A percentile compares a stretch with the other conserved stretches of the same genome.
Evolutionary conservation across 495 filamentous ascomycete species (phyloP).

Genomic region (Podospora pseudocomata): DNA sequence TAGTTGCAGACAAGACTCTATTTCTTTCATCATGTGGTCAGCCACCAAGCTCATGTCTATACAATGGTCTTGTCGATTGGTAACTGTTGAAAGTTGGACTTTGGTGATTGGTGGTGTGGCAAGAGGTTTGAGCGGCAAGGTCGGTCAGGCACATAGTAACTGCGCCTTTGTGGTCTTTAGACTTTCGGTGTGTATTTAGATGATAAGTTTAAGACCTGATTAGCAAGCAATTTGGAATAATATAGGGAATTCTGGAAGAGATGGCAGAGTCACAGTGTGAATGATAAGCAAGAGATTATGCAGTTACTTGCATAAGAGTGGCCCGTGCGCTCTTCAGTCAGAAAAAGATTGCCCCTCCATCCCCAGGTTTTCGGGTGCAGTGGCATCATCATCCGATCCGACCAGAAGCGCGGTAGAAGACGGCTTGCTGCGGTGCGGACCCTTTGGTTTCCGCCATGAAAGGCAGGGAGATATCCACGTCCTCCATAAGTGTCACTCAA

Average conservation of each 20-base stretch:
- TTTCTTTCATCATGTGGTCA: background rate
- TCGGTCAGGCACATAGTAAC: background rate
- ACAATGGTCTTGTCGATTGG: background rate
- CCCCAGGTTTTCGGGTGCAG: background rate
- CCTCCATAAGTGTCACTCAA: background rate
- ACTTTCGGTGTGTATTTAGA: background rate
- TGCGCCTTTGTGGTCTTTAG: background rate
- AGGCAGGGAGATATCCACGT: background rate
- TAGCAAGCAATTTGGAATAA: background rate
- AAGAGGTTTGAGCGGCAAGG: too few species aligned
- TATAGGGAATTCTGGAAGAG: background rate
- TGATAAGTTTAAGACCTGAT: background rate
- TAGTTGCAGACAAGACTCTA: background rate
- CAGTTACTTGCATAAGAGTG: background rate
- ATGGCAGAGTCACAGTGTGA: background rate
- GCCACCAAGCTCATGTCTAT: background rate
- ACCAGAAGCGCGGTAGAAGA: background rate
- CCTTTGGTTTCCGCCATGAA: background rate
- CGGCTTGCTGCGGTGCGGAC: background rate
- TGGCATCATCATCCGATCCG: background rate
- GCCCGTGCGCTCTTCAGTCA: background rate
- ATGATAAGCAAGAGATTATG: background rate
- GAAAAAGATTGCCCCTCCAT: background rate
- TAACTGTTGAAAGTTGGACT: background rate
- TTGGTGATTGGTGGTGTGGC: background rate